phyloP scores from a whole-genome alignment of 1,284 basidiomycete genomes.

The Puccinia polysora region DNA sequence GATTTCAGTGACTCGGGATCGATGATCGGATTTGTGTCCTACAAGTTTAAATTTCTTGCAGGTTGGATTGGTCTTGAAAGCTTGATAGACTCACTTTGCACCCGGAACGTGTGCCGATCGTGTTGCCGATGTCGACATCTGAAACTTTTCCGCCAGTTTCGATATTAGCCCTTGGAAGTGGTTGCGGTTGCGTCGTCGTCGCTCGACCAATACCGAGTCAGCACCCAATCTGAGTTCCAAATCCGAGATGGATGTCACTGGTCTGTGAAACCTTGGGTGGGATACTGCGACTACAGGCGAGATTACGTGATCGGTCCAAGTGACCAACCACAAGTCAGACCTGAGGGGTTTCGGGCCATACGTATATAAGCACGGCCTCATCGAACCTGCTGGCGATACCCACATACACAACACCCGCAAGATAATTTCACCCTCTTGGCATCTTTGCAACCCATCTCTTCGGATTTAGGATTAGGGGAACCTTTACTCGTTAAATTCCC shows the following conservation, averaged over 20 bases:
- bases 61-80: neutral
- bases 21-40: neutral
- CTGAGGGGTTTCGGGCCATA: no score
- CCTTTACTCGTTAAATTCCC: neutral
- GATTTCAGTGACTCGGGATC: neutral
- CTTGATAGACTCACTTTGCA: constrained; percentile 10
- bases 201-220: no score
- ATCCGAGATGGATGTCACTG: no score
- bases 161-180: neutral
- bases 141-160: neutral
- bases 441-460: neutral
- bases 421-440: constrained; percentile 36
- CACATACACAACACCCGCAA: no score
- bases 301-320: no score
- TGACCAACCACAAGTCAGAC: no score
- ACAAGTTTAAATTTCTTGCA: neutral
- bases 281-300: no score
- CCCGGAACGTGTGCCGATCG: constrained; percentile 27
- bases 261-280: no score
- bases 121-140: constrained; percentile 11
- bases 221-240: no score
- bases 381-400: neutral
- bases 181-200: no score
- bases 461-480: no score
- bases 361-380: neutral